Evolutionary conservation across 768 basidiomycete species (phyloP).

Genomic region (Suillus paluster): DNA sequence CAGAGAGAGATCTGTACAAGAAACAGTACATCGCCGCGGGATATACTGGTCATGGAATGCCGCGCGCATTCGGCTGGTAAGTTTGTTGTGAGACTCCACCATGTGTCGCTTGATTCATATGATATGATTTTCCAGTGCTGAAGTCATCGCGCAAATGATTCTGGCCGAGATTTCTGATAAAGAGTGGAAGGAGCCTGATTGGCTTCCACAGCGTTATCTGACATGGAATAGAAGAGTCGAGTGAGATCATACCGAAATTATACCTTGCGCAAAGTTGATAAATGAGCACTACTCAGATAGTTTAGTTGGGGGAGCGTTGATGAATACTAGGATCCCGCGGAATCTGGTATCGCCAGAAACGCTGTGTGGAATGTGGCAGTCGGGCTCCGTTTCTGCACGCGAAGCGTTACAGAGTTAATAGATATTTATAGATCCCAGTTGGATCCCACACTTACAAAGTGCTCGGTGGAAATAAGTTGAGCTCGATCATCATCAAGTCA

Average conservation of each 20-base stretch:
- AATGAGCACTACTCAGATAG: too few relatives aligned
- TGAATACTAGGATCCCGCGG: too few relatives aligned
- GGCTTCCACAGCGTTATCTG: constrained; percentile 64
- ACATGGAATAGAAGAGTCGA: constrained; percentile 33
- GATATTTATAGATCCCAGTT: too few relatives aligned
- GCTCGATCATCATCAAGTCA: background rate
- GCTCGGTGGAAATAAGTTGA: too few relatives aligned
- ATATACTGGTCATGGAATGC: constrained; percentile 77
- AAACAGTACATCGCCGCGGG: constrained; percentile 75
- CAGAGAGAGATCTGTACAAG: constrained; percentile 25
- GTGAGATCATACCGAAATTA: background rate
- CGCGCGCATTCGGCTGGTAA: constrained; percentile 65
- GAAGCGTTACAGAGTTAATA: too few relatives aligned
- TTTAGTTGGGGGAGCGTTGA: too few relatives aligned
- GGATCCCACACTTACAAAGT: too few relatives aligned
- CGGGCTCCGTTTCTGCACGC: too few relatives aligned
- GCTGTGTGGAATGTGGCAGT: too few relatives aligned
- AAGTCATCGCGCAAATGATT: constrained; percentile 65
- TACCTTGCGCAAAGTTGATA: background rate
- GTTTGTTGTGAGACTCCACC: background rate
- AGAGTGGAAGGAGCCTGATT: constrained; percentile 57
- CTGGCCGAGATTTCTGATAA: constrained; percentile 46
- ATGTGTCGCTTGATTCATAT: background rate
- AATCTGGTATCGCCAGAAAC: too few relatives aligned
- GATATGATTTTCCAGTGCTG: constrained; percentile 49